Conservation (phyloP, 768 basidiomycete species). For the Amanita thiersii region DNA sequence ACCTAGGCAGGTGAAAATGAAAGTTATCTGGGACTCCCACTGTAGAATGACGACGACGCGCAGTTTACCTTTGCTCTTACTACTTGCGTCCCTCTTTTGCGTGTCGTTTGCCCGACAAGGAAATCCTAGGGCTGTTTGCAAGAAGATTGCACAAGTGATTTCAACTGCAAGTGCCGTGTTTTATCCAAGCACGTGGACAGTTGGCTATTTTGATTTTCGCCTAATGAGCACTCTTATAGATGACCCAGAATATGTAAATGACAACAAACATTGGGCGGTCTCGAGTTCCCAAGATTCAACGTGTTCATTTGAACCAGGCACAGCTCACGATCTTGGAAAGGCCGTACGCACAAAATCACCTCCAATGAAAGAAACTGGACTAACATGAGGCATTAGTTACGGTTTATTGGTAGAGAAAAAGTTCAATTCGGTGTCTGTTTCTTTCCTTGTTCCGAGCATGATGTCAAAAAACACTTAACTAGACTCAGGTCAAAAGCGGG, state of each 20-base stretch:
- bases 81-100: too few species aligned
- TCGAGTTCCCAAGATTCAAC: conserved; percentile 37
- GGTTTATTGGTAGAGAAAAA: conserved; percentile 30
- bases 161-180: conserved; percentile 39
- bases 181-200: conserved; percentile 23
- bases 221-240: conserved; percentile 12
- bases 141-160: conserved; percentile 24
- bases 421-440: conserved; percentile 45
- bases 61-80: too few species aligned
- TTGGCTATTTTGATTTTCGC: not conserved
- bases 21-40: too few species aligned
- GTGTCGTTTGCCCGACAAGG: too few species aligned
- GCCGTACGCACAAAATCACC: too few species aligned
- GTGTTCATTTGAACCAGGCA: conserved; percentile 55
- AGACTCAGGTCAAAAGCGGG: conserved; percentile 55
- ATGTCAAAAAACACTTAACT: too few species aligned
- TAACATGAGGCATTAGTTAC: conserved; percentile 26
- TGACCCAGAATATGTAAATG: conserved; percentile 25
- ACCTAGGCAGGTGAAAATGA: too few species aligned
- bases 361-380: not conserved
- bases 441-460: not conserved
- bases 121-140: too few species aligned
- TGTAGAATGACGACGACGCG: too few species aligned
- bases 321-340: conserved; percentile 36
- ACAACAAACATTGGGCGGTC: conserved; percentile 41